Evolutionary conservation across 495 filamentous ascomycete genomes (phyloP).

Genomic region (Podospora australis): DNA sequence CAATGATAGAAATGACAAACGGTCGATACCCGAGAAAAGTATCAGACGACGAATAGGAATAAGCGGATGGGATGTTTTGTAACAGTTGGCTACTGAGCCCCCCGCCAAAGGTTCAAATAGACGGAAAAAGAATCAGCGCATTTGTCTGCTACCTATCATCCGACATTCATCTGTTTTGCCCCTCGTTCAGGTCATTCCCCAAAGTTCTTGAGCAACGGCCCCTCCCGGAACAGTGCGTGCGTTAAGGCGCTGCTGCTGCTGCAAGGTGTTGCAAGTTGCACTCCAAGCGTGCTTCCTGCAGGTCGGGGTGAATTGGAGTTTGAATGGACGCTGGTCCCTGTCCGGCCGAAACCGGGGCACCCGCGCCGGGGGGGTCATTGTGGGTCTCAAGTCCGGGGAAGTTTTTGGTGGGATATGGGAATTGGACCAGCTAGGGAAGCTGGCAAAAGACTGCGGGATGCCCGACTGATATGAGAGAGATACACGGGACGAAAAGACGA

Average conservation of each 20-base stretch:
- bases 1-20: not conserved
- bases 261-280: too few relatives aligned
- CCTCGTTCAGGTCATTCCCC: not conserved
- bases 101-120: not conserved
- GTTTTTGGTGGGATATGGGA: too few relatives aligned
- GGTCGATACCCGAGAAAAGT: not conserved
- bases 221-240: constrained; percentile 3
- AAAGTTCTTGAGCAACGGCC: not conserved
- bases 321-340: constrained; percentile 8
- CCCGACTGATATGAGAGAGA: too few relatives aligned
- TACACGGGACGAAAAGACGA: too few relatives aligned
- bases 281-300: not conserved
- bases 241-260: too few relatives aligned
- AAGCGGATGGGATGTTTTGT: too few relatives aligned
- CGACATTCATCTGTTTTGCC: not conserved
- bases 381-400: not conserved
- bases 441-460: too few relatives aligned
- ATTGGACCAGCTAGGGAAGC: too few relatives aligned
- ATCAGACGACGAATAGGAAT: not conserved
- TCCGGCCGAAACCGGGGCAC: constrained; percentile 15
- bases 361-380: not conserved
- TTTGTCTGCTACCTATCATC: constrained; percentile 12
- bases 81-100: constrained; percentile 2
- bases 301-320: not conserved
- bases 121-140: constrained; percentile 11